A percentile compares a stretch with the other conserved stretches of the same genome.
phyloP scores from a whole-genome alignment of 495 filamentous ascomycete genomes.

The Lasiosphaeriaceae sp. region DNA sequence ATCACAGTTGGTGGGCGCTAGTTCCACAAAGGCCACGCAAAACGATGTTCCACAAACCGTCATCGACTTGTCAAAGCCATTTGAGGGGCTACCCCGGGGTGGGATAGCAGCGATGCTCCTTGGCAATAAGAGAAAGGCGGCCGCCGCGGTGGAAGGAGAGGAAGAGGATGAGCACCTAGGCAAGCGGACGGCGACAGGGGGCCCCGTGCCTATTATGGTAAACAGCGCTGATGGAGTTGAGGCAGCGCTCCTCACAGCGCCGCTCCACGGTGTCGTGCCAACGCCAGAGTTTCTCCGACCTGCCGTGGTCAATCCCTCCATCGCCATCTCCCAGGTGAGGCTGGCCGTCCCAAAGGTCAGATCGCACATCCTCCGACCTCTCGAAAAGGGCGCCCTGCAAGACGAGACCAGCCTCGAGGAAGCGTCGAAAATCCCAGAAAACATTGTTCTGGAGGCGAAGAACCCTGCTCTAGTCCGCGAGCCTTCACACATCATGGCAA shows the following conservation, averaged over 20 bases:
- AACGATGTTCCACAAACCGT: constrained; percentile 78
- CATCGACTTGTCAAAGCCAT: constrained; percentile 89
- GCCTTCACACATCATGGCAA: constrained; percentile 75
- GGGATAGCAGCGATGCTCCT: constrained; percentile 80
- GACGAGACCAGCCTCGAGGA: constrained; percentile 50
- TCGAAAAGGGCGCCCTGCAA: constrained; percentile 50
- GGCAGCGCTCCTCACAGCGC: constrained; percentile 53
- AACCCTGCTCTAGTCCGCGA: constrained; percentile 62
- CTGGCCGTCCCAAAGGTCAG: constrained; percentile 87
- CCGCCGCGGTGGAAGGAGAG: constrained; percentile 60
- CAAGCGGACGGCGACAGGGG: constrained; percentile 62
- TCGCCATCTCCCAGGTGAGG: constrained; percentile 79
- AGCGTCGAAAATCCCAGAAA: constrained; percentile 58
- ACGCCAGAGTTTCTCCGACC: constrained; percentile 86
- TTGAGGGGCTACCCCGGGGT: constrained; percentile 87
- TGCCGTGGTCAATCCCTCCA: constrained; percentile 74
- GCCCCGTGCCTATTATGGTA: constrained; percentile 64
- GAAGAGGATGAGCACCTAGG: constrained; percentile 57
- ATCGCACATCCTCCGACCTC: constrained; percentile 66
- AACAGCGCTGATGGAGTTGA: constrained; percentile 76
- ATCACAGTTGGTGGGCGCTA: constrained; percentile 72
- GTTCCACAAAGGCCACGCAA: constrained; percentile 53
- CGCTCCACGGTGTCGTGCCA: constrained; percentile 56
- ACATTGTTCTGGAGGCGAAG: constrained; percentile 44
- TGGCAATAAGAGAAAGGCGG: constrained; percentile 86